Evolutionary conservation across 1,139 yeast species (phyloP), one percentile per base, ranked within the genome.

Genomic region (Hansenula lynferdii): DNA sequence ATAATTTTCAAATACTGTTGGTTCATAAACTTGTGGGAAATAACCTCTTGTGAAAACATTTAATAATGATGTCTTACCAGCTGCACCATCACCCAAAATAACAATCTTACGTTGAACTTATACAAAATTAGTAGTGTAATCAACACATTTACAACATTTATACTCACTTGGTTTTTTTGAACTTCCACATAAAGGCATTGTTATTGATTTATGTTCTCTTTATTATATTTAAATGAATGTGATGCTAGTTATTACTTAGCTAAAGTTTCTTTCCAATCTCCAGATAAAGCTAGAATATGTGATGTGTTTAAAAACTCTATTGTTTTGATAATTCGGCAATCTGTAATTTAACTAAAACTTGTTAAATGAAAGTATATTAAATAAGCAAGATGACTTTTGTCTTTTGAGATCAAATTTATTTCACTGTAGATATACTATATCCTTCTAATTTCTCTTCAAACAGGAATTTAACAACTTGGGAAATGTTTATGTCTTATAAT

Each of bases 11-110:
- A 92, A 92, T 26, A 92, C 97, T 0, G 98, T 92, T 20, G 98
- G 98, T 57, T 92, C 98, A 62, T 92, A 92, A 17, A 92, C 97
- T 58, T 92, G 97, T 9, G 98, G 98, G 65, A 92, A 92, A 65
- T 92, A 92, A 2, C 98, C 98, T 56, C 97, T 73, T 7, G 98
- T 92, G 66, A 92, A 92, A 44, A 94, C 97, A 60, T 92, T 94
- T 57, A 92, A 71, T 43, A 92, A 70, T n/a, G 95, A 85, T 4
- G 96, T 86, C 58, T 84, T 84, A 61, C 94, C 94, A 63, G 92
- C 83, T 9, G 97, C 97, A 77, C 98, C 98, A 64, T 92, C 98
- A 35, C 98, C 98, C 34, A 92, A 72, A 49, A 92, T 92, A 51
- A 92, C 98, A 44, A 92, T 89, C 61, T 92, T 92, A 51, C 97